Percentiles rank a stretch among this genome's conserved stretches.
phyloP scores from a whole-genome alignment of 352 stramenopile genomes.

The Pythium guiyangense region DNA sequence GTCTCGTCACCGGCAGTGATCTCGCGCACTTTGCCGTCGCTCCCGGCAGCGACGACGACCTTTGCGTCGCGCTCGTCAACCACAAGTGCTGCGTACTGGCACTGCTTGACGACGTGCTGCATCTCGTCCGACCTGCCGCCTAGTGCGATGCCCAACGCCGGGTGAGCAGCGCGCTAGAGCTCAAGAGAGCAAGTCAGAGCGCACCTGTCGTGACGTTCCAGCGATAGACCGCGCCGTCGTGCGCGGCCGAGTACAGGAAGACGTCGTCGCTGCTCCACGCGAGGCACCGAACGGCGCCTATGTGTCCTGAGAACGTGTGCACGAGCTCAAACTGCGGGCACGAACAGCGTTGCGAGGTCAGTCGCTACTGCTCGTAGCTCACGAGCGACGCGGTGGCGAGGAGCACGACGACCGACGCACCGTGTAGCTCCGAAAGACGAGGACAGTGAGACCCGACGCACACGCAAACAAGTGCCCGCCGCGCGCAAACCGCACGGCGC shows the following conservation, averaged over 20 bases:
- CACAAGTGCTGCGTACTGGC: slow-evolving; percentile 56
- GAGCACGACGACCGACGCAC: slow-evolving; percentile 14
- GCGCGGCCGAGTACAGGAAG: slow-evolving; percentile 69
- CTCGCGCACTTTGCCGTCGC: slow-evolving; percentile 64
- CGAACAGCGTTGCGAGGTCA: background rate
- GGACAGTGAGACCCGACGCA: slow-evolving; percentile 58
- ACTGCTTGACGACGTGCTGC: slow-evolving; percentile 74
- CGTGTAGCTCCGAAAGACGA: slow-evolving; percentile 59
- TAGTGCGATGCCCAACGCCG: background rate
- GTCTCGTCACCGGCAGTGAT: slow-evolving; percentile 57
- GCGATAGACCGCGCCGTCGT: slow-evolving; percentile 80
- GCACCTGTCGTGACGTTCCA: slow-evolving; percentile 47
- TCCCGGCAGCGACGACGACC: slow-evolving; percentile 49
- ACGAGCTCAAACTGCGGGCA: slow-evolving; percentile 39
- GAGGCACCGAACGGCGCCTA: slow-evolving; percentile 62
- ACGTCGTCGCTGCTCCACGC: slow-evolving; percentile 68
- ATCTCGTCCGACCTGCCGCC: slow-evolving; percentile 68
- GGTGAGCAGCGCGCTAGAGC: background rate
- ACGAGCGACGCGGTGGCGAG: background rate
- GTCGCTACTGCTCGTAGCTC: background rate
- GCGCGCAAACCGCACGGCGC: slow-evolving; percentile 51
- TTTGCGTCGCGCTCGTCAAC: slow-evolving; percentile 48
- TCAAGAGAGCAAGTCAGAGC: background rate
- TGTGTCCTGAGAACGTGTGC: slow-evolving; percentile 78
- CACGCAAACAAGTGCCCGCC: slow-evolving; percentile 76